These are phyloP conservation scores for Lomentospora prolificans DNA, from an alignment of 2,329 filamentous ascomycete species.

Conservation along the genomic window DNA sequence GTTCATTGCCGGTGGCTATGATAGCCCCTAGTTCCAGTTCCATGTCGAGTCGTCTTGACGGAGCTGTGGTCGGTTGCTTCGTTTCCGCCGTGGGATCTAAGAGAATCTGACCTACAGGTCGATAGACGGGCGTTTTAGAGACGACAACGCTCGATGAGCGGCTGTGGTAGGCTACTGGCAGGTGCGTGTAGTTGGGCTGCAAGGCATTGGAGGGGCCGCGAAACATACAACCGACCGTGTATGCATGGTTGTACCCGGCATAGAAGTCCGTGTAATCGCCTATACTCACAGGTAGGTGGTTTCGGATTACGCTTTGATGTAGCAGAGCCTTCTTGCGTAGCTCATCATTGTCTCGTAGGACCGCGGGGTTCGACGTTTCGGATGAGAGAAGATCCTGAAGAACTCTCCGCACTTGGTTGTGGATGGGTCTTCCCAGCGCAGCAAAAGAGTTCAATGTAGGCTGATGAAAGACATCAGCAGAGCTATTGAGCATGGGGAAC, in stretches of 20 bases:
- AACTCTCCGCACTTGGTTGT: slow-evolving; percentile 57
- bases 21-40: slow-evolving; percentile 65
- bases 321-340: slow-evolving; percentile 6
- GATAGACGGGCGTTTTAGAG: slow-evolving; percentile 56
- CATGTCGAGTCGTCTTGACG: slow-evolving; percentile 42
- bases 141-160: slow-evolving; percentile 60
- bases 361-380: slow-evolving; percentile 26
- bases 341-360: slow-evolving; percentile 7
- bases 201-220: slow-evolving; percentile 59
- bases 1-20: slow-evolving; percentile 47
- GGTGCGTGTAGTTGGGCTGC: slow-evolving; percentile 63
- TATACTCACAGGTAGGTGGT: slow-evolving; percentile 60
- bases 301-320: slow-evolving; percentile 33
- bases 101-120: slow-evolving; percentile 60
- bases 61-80: slow-evolving; percentile 22
- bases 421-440: slow-evolving; percentile 53
- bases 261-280: slow-evolving; percentile 74
- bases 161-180: slow-evolving; percentile 67
- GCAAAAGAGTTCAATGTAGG: slow-evolving; percentile 61
- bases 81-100: slow-evolving; percentile 16
- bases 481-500: slow-evolving; percentile 2
- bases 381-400: slow-evolving; percentile 48
- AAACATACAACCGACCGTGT: slow-evolving; percentile 53
- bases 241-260: slow-evolving; percentile 63
- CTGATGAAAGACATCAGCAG: slow-evolving; percentile 20